A percentile compares a stretch with the other conserved stretches of the same genome.
Evolutionary conservation across 2,329 filamentous ascomycete genomes (phyloP).

Genomic region (Ascochyta fabae): DNA sequence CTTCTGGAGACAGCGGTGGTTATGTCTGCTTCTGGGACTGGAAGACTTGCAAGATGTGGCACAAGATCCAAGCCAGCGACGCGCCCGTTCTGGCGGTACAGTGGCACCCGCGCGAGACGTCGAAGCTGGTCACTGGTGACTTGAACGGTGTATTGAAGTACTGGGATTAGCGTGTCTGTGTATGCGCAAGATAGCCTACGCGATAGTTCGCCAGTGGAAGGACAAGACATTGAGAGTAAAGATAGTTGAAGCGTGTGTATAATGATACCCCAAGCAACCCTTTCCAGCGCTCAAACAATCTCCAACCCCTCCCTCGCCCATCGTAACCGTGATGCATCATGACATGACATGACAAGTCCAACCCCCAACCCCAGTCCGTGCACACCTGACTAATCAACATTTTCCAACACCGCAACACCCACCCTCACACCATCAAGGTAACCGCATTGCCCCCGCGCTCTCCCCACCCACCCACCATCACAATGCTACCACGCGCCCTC

Average conservation of each 20-base stretch:
- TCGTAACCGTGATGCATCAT: neutral
- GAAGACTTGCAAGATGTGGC: conserved; percentile 99
- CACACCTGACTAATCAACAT: conserved; percentile 10
- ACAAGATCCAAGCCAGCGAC: conserved; percentile 88
- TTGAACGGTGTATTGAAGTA: conserved; percentile 87
- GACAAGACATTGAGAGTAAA: neutral
- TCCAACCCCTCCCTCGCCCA: neutral
- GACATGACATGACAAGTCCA: neutral
- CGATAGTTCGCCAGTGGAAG: neutral
- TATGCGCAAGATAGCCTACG: no score
- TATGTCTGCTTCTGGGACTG: conserved; percentile 98
- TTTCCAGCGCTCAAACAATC: neutral
- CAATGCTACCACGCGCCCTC: conserved; percentile 44
- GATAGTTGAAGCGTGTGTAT: neutral
- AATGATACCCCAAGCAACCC: conserved; percentile 1
- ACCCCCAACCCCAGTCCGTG: neutral
- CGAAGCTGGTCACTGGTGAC: conserved; percentile 89
- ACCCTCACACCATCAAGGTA: conserved; percentile 12
- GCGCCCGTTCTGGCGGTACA: conserved; percentile 83
- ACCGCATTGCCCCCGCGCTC: neutral
- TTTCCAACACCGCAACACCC: conserved; percentile 5
- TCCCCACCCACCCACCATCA: conserved; percentile 1
- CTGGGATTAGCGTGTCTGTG: conserved; percentile 71
- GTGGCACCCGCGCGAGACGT: conserved; percentile 98
- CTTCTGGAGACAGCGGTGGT: conserved; percentile 84